phyloP scores from a whole-genome alignment of 176 grass and related monocot species.

The Musa troglodytarum region DNA sequence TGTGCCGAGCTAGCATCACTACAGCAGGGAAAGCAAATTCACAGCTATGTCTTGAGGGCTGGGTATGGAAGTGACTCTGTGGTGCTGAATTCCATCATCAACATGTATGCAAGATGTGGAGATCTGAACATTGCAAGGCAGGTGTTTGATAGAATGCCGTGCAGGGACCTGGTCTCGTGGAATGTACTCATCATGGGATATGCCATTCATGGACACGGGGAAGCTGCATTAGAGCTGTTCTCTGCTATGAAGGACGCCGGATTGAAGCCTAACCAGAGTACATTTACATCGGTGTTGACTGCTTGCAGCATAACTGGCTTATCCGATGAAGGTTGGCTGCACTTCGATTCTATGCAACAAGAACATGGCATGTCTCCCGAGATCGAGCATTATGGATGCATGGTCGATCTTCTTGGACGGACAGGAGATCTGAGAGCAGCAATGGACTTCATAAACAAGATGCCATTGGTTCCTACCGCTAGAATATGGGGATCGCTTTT shows the following conservation, averaged over 20 bases:
- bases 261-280: constrained; percentile 51
- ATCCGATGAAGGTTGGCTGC: constrained; percentile 54
- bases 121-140: constrained; percentile 50
- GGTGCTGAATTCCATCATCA: constrained; percentile 49
- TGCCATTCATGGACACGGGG: constrained; percentile 68
- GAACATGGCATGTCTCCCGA: constrained; percentile 58
- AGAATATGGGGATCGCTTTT: constrained; percentile 81
- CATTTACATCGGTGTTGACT: constrained; percentile 74
- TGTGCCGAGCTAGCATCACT: constrained; percentile 54
- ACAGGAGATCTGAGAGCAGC: constrained; percentile 43
- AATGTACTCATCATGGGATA: constrained; percentile 83
- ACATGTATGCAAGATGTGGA: constrained; percentile 76
- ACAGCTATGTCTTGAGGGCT: constrained; percentile 48
- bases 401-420: constrained; percentile 73
- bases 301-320: constrained; percentile 78
- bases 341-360: constrained; percentile 62
- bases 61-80: constrained; percentile 39
- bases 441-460: constrained; percentile 61
- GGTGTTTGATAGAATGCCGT: constrained; percentile 49
- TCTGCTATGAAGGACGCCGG: constrained; percentile 51
- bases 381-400: constrained; percentile 85
- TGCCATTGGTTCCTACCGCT: constrained; percentile 53
- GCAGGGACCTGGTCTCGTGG: constrained; percentile 64
- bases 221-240: constrained; percentile 53
- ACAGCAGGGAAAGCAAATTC: constrained; percentile 60